Base-by-base conservation (phyloP, 2,329 filamentous ascomycete species). In the Aschersonia sp. region DNA sequence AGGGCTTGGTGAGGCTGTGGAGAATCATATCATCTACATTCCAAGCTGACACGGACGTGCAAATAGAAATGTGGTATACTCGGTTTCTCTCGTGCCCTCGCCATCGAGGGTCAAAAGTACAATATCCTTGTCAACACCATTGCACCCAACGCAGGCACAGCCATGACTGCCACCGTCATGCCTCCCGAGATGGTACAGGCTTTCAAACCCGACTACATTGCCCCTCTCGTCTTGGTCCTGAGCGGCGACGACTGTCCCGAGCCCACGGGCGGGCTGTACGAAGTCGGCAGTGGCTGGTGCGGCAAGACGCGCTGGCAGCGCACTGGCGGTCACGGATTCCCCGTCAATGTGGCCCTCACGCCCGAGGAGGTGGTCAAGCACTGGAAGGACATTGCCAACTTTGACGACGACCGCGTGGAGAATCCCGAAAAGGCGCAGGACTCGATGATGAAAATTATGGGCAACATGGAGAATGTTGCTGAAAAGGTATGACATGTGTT, bases 41-140 rank as follows among this genome's bases (percentile, higher is more conserved):
- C 20, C 20, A 20, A 20, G 20, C 20, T 20, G 20, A 20, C 20
- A 20, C 20, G 20, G 20, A 20, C 20, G 20, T 20, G 32, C 45
- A n/a, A 31, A 9, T 54, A 85, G 81, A 92, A 92, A 82, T 77
- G 78, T 56, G 92, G 87, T 69, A 97, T 98, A 55, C 82, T 98
- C 42, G 92, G 92, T 52, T 88, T 98, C 74, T 95, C 89, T 41
- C 85, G 89, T 57, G 87, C 92, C 46, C 78, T 98, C 48, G 92
- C 92, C 46, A 77, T 92, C 45, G 92, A 98, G 70, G 92, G 92
- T 58, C 77, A 78, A 61, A 97, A 97, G 74, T 89, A 98, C 76
- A 95, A 96, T 75, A 97, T 98, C 67, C 89, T 81, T 59, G 87
- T 95, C 66, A 98, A 98, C 77, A 95, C 89, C 50, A 96, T 98